These are phyloP conservation scores for Xylaria sp. DNA, from an alignment of 2,329 filamentous ascomycete genomes.

Conservation along the genomic window DNA sequence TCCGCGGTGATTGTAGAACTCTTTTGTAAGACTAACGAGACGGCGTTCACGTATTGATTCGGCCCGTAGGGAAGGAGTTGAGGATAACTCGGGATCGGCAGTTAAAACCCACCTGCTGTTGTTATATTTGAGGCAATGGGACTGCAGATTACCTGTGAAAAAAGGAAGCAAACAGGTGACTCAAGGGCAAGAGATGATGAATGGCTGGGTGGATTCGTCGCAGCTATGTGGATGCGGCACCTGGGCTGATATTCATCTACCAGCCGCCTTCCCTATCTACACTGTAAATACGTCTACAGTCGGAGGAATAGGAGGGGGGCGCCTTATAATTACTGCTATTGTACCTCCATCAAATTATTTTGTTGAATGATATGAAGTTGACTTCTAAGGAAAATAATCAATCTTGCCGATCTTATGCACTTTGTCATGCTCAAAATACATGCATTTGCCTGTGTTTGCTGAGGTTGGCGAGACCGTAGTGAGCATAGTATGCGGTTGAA, in stretches of 20 bases:
- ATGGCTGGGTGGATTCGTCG: not conserved
- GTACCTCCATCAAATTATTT: not conserved
- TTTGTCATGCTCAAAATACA: not conserved
- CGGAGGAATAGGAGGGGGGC: not conserved
- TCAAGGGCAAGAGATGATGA: not conserved
- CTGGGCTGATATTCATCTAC: not conserved
- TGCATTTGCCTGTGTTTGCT: too few species aligned
- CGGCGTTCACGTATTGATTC: conserved; percentile 1
- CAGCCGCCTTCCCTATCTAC: not conserved
- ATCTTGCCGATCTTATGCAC: not conserved
- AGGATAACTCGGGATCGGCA: not conserved
- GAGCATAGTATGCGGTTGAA: too few species aligned
- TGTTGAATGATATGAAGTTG: not conserved
- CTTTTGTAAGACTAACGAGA: conserved; percentile 15
- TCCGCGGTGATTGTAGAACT: not conserved
- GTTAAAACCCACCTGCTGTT: not conserved
- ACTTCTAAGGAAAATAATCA: not conserved
- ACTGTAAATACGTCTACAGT: not conserved
- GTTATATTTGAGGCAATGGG: not conserved
- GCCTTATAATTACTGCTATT: not conserved
- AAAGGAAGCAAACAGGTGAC: not conserved
- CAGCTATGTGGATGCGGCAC: not conserved
- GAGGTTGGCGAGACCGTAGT: too few species aligned
- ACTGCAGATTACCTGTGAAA: not conserved
- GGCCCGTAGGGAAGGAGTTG: not conserved